Conservation (phyloP, 1,284 basidiomycete genomes). For the Ceratobasidium sp. region DNA sequence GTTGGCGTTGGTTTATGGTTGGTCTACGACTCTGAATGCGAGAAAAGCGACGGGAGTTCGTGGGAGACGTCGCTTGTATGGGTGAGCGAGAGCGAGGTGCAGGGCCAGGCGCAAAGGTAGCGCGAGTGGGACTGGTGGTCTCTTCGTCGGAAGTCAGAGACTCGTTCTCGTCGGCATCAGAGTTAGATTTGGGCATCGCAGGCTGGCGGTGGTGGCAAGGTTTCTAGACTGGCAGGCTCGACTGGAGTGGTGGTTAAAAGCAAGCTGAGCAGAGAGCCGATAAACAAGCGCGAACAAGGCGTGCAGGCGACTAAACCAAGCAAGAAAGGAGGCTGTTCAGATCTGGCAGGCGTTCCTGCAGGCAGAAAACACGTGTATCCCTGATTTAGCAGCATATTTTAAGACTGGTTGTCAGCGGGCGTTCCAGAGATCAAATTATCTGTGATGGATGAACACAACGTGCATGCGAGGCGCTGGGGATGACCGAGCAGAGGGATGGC, state of each 20-base stretch:
- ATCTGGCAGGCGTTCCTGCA: neutral
- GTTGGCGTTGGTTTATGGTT: neutral
- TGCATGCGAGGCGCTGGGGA: neutral
- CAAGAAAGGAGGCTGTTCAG: conserved; percentile 30
- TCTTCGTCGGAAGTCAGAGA: conserved; percentile 45
- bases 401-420: neutral
- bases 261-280: neutral
- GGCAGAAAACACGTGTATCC: conserved; percentile 24
- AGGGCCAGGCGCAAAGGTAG: conserved; percentile 25
- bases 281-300: neutral
- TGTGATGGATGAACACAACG: neutral
- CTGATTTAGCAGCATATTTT: neutral
- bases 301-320: conserved; percentile 2
- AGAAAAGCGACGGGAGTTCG: conserved; percentile 10
- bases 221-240: neutral
- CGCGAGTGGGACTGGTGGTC: conserved; percentile 29
- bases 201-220: neutral
- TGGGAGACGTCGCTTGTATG: neutral
- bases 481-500: conserved; percentile 14
- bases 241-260: neutral
- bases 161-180: conserved; percentile 45
- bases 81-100: conserved; percentile 10
- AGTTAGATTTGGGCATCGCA: conserved; percentile 40
- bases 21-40: conserved; percentile 28
- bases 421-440: neutral